Percentiles rank a stretch among this genome's conserved stretches.
Conservation (phyloP, 2,329 filamentous ascomycete species). For the Aureobasidium subglaciale region DNA sequence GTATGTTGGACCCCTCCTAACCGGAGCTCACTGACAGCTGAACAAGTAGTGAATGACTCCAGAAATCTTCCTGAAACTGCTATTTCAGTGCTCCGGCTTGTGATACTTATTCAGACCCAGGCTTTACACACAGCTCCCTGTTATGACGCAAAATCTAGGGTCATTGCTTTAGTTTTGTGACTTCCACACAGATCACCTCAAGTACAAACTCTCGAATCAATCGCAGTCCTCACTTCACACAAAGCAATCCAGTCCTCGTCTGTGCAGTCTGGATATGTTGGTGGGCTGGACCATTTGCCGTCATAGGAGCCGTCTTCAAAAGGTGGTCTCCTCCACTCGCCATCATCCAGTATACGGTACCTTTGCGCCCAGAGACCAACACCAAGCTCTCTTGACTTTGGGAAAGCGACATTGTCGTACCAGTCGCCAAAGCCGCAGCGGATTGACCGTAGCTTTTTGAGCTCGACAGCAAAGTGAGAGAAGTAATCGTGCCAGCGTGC, state of each 20-base stretch:
- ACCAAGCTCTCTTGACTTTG: not conserved
- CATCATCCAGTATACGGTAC: slow-evolving; percentile 10
- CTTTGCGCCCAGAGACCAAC: slow-evolving; percentile 1
- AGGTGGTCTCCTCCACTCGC: not conserved
- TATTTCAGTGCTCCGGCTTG: too few relatives aligned
- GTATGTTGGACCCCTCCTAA: too few relatives aligned
- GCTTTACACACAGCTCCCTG: too few relatives aligned
- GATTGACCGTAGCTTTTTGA: not conserved
- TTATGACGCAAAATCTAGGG: too few relatives aligned
- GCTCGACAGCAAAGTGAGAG: not conserved
- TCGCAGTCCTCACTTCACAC: slow-evolving; percentile 1
- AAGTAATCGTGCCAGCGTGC: slow-evolving; percentile 6
- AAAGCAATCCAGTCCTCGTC: slow-evolving; percentile 10
- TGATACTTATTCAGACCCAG: too few relatives aligned
- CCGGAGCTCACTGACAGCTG: too few relatives aligned
- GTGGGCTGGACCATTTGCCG: slow-evolving; percentile 1
- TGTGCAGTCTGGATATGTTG: slow-evolving; percentile 7
- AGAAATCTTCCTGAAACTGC: too few relatives aligned
- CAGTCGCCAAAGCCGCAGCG: slow-evolving; percentile 9
- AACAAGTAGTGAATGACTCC: too few relatives aligned
- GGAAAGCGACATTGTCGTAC: not conserved
- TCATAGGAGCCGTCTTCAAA: not conserved
- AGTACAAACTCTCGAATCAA: not conserved
- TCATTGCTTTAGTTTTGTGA: too few relatives aligned
- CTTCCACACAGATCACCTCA: not conserved